Base-by-base conservation (phyloP, 805 yeast genomes). In the Pichia eremophila region DNA sequence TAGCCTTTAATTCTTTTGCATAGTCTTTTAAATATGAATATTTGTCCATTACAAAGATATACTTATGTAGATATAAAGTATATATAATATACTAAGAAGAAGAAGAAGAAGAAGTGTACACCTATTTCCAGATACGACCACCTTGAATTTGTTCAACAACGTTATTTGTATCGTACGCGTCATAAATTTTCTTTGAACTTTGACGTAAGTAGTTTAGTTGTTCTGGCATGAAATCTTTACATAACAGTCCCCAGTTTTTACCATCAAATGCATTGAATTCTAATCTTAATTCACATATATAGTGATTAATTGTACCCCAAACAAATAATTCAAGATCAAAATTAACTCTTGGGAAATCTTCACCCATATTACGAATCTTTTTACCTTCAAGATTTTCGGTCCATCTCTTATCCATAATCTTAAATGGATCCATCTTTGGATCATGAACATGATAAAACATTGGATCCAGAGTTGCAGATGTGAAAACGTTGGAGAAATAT, bases 401-500 rank as follows among this genome's bases (percentile, higher is more conserved):
- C 50, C 51, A 62, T 44, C 53, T 57, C 39, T 57, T 54, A 6
- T 61, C 56, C 37, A 59, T 52, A 35, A 63, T 62, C 28, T 54
- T 60, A 71, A 76, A 75, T 2, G 81, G 81, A 56, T 76, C 71
- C 57, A 77, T 68, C 60, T 76, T 76, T 18, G 81, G 81, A 58
- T 67, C 74, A 58, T 77, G 78, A 31, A 78, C 75, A 53, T 77
- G 81, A 41, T 53, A 77, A 40, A 65, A 63, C 44, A 65, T 49
- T 41, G 60, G 63, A 41, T 58, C 57, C 1, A 65, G 59, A 46
- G 58, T 60, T 12, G 54, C 52, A 18, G 62, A 55, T 19, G 54
- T 52, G 54, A 65, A 65, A 40, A 45, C 53, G 40, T 58, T 50
- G 15, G 56, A 50, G 51, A 51, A 61, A 45, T 57, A 57, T 37